Evolutionary conservation across 2,329 filamentous ascomycete species (phyloP).

Genomic region (Colletotrichum chlorophyti): DNA sequence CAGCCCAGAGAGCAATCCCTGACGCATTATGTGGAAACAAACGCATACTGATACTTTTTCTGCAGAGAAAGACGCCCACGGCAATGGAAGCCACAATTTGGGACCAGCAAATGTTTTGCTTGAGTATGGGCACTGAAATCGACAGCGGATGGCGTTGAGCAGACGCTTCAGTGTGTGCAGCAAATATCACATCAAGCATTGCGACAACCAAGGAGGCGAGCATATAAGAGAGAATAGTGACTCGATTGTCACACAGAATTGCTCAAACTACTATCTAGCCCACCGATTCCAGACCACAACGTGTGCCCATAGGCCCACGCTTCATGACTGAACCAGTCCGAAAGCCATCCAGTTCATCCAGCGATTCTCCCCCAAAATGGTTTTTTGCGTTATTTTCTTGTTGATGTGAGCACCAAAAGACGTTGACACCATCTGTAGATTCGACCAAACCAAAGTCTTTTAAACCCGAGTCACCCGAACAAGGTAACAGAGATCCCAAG

Average conservation of each 20-base stretch:
- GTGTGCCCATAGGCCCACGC: not conserved
- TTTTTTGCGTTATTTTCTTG: constrained; percentile 30
- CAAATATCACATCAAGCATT: not conserved
- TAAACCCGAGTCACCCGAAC: not conserved
- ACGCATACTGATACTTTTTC: too few relatives aligned
- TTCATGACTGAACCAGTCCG: constrained; percentile 3
- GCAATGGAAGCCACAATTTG: too few relatives aligned
- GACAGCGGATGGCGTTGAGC: too few relatives aligned
- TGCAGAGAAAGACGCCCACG: too few relatives aligned
- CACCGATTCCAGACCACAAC: constrained; percentile 2
- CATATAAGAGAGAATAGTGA: constrained; percentile 21
- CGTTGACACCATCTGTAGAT: too few relatives aligned
- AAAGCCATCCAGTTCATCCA: constrained; percentile 23
- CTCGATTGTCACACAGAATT: constrained; percentile 12
- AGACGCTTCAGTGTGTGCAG: too few relatives aligned
- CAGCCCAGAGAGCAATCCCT: too few relatives aligned
- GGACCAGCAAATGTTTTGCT: too few relatives aligned
- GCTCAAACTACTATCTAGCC: constrained; percentile 27
- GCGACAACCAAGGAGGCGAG: not conserved
- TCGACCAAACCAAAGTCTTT: not conserved
- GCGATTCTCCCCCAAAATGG: constrained; percentile 22
- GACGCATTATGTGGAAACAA: too few relatives aligned
- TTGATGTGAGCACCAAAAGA: constrained; percentile 24
- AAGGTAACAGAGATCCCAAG: not conserved
- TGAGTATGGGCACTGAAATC: too few relatives aligned